These are phyloP conservation scores for Hirsutella thompsonii DNA, from an alignment of 2,329 filamentous ascomycete species.

Conservation along the genomic window DNA sequence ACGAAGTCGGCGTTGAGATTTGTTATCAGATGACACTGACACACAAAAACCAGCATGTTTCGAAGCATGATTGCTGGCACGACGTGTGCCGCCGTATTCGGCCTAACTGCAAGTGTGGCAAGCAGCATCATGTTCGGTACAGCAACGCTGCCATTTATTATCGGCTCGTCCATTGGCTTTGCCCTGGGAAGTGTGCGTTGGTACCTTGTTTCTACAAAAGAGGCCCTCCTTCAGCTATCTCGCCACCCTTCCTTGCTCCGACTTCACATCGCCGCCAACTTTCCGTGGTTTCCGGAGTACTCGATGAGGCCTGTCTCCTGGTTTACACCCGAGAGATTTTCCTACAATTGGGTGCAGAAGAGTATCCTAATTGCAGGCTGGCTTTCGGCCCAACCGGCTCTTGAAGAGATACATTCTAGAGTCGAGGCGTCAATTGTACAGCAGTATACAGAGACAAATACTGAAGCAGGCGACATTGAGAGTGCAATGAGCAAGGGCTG, in stretches of 20 bases:
- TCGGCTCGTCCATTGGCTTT: constrained; percentile 10
- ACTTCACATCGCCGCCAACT: constrained; percentile 10
- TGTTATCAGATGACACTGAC: neutral
- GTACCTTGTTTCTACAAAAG: constrained; percentile 8
- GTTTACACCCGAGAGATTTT: constrained; percentile 5
- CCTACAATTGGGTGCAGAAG: constrained; percentile 5
- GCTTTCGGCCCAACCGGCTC: constrained; percentile 10
- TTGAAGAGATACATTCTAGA: constrained; percentile 8
- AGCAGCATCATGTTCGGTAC: constrained; percentile 11
- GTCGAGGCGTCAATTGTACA: constrained; percentile 7
- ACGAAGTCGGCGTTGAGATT: neutral
- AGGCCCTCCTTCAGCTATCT: constrained; percentile 8
- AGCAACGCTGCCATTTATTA: constrained; percentile 9
- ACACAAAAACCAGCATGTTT: constrained; percentile 8
- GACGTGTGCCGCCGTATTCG: constrained; percentile 7
- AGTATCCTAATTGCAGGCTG: constrained; percentile 11
- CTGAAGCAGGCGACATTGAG: too few relatives aligned
- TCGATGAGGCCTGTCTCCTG: constrained; percentile 3
- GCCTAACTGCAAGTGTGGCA: constrained; percentile 6
- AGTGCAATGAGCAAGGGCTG: too few relatives aligned
- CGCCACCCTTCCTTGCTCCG: constrained; percentile 10
- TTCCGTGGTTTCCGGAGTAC: constrained; percentile 9
- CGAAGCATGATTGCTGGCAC: constrained; percentile 12
- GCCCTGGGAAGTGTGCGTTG: constrained; percentile 8
- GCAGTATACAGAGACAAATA: neutral